Evolutionary conservation across 371 early-diverging fungal genomes (phyloP), one percentile per base, ranked within the genome.

Genomic region (Coemansia sp.): DNA sequence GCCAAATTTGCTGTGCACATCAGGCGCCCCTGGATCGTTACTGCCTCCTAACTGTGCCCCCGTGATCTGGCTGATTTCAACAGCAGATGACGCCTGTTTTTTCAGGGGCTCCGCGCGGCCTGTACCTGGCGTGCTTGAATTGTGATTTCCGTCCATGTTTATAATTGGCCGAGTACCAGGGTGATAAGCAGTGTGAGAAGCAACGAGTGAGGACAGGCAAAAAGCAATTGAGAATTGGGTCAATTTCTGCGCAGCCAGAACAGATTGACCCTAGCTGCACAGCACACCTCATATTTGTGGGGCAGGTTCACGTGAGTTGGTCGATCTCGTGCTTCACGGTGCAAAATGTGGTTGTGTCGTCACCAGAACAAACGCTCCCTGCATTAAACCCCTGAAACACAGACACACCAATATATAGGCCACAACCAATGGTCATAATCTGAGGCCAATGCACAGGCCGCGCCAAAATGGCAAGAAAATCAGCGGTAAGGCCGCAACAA

Each of bases 11-110:
- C 45, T 16, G 31, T 24, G 18, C 37, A 16, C 59, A 26, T 18
- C 39, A 60, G 56, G 50, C 34, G 52, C 60, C 29, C 50, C 61
- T 29, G 34, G 29, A 53, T 34, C 29, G 48, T 37, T 55, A 16
- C 56, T 45, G 37, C 29, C 31, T 22, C 54, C 48, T 24, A 53
- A 26, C 22, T 40, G 61, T 42, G 54, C 39, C 11, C 18, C 59
- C 22, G 64, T 29, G 51, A 48, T 14, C 37, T 10, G 62, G 51
- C 66, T 63, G 64, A 66, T 51, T 29, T 69, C 63, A 3, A 48
- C 64, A 13, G 66, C 77, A 55, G 77, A 77, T n/a, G 77, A 77
- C 40, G 69, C 47, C 61, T 63, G 66, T 63, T 77, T 77, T 59
- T 66, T 72, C 50, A 48, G 69, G 40, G 69, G 42, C 55, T 52